Evolutionary conservation across 768 basidiomycete genomes (phyloP), one percentile per base, ranked within the genome.

Genomic region (Boletus edulis): DNA sequence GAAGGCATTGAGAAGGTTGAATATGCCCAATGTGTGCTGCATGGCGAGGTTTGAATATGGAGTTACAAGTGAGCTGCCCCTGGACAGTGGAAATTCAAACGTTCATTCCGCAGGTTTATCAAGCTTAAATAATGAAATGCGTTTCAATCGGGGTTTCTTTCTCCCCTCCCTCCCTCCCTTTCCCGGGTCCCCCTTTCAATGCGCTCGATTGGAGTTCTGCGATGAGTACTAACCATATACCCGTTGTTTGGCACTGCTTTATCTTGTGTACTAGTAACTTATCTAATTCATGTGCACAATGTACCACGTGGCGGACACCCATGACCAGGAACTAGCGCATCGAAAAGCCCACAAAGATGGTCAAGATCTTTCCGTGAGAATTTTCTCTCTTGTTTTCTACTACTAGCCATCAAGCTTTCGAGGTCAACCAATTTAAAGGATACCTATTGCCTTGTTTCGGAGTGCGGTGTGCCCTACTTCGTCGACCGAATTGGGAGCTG

Each of bases 21-120:
- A 17, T 89, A 86, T 59, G 70, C 78, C 3, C 78, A 90, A 57
- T 80, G 78, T 55, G 86, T 91, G 3, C 83, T 94, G 51, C 67
- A 82, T 53, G 79, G 46, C 24, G 67, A 72, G 46, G 75, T 76
- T 55, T 68, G 54, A 69, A 9, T 3, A 22, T n/a, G 17, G 22
- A 24, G 5, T 20, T 18, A 49, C 35, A 38, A 34, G 51, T 37
- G 2, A 18, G 14, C 29, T 24, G 13, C 34, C 20, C 20, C 38
- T 18, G 0, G 15, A 29, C 43, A 27, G n/a, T 42, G 10, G 34
- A 10, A 44, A 3, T 6, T 44, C 18, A 32, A 14, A 8, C 2
- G 11, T 41, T 38, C 35, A 24, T 15, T n/a, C 3, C 15, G 27
- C 18, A 51, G 31, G 42, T 29, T 46, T 27, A 37, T n/a, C 20